A percentile compares a stretch with the other conserved stretches of the same genome.
Evolutionary conservation across 768 basidiomycete genomes (phyloP).

Genomic region (Chalciporus sphaerocephalus): DNA sequence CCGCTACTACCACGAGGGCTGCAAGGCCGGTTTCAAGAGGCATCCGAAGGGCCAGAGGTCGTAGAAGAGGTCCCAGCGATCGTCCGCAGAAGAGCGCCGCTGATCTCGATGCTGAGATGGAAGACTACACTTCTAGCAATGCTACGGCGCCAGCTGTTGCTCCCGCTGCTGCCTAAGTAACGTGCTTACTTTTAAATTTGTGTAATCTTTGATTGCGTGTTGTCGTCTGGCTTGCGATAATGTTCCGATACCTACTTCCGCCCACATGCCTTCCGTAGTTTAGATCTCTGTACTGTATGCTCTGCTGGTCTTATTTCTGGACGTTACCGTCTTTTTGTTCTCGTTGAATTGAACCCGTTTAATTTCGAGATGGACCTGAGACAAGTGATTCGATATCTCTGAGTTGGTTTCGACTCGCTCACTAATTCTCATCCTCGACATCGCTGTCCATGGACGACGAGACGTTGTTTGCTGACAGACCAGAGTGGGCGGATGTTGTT

Average conservation of each 20-base stretch:
- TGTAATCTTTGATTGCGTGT: slow-evolving; percentile 7
- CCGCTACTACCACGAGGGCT: slow-evolving; percentile 19
- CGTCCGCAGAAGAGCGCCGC: slow-evolving; percentile 78
- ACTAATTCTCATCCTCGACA: background rate
- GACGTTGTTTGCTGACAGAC: slow-evolving; percentile 52
- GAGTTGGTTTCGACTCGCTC: background rate
- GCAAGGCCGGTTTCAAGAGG: slow-evolving; percentile 38
- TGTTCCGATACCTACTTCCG: slow-evolving; percentile 21
- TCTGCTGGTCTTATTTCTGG: slow-evolving; percentile 9
- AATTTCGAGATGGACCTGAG: background rate
- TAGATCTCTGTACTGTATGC: slow-evolving; percentile 24
- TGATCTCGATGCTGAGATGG: slow-evolving; percentile 97
- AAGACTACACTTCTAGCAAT: slow-evolving; percentile 70
- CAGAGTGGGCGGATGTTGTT: slow-evolving; percentile 76
- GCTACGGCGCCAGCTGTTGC: slow-evolving; percentile 42
- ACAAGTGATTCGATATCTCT: background rate
- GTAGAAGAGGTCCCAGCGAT: slow-evolving; percentile 46
- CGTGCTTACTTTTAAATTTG: slow-evolving; percentile 3
- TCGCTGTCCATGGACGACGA: slow-evolving; percentile 13
- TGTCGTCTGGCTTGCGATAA: slow-evolving; percentile 11
- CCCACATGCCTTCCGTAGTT: slow-evolving; percentile 15
- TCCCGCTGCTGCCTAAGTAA: slow-evolving; percentile 33
- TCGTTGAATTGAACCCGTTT: background rate
- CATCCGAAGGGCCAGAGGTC: slow-evolving; percentile 46
- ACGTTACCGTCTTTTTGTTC: background rate